Base-by-base conservation (phyloP, 345 rosid species). In the Camelina neglecta region DNA sequence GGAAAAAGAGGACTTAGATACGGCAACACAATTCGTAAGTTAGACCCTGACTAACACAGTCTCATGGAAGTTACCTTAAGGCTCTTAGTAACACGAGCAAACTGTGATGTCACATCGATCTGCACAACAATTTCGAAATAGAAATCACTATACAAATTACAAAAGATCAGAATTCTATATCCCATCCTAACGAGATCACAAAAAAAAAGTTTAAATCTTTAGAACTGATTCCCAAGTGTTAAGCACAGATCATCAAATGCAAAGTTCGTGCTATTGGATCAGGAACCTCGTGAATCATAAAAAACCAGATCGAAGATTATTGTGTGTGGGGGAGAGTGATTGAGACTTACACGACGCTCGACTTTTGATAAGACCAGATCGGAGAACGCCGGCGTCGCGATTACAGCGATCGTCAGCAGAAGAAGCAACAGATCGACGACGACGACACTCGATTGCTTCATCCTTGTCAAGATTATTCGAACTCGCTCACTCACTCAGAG, bases 351-450 rank as follows among this genome's bases (percentile, higher is more conserved):
- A 63, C 89, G 97, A 75, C 97, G 93, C 63, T 92, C 97, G 38
- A 95, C 97, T 82, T 84, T 90, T 72, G 98, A 89, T 76, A 94
- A 75, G 67, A 90, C 66, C 75, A 92, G 90, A 87, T 92, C 96
- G 81, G 94, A 90, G 79, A 83, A 83, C 3, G 69, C 91, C 12
- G 94, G 87, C 36, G 94, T 63, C 7, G 86, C 73, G 11, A 95
- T 80, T 26, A 86, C 3, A 23, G 81, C 55, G 47, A 89, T 42
- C 10, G 87, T 29, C 11, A 89, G 69, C 41, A 81, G 65, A 42
- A 92, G 62, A 23, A 90, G 51, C 20, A 89, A 60, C 29, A 87
- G 71, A 72, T 63, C 79, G n/a, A 83, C 83, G 11, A 83, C 83
- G 11, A 83, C 83, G 10, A 84, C 60, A 55, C 77, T 72, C 0